Base-by-base conservation (phyloP, 768 basidiomycete species). In the Tephrocybe sp. region DNA sequence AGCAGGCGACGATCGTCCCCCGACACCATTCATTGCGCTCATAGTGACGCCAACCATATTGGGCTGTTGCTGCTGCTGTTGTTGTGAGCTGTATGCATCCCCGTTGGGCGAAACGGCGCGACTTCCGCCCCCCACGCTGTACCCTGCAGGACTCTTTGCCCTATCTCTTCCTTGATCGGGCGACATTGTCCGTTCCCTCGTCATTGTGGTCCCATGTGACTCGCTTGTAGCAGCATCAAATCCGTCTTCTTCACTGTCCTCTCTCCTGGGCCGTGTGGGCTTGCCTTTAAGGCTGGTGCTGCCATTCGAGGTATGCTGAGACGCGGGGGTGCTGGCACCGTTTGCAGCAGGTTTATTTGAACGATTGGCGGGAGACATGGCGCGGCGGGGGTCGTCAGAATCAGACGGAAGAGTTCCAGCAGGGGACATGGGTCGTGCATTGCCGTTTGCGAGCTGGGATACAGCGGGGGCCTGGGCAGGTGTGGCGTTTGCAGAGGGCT, bases 391-490 rank as follows among this genome's bases (percentile, higher is more conserved):
- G 42, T 82, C 82, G 30, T 86, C 84, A 6, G 65, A 49, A 27
- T 83, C 84, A 8, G 71, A 62, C 31, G 68, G 69, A 24, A 66
- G 27, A 11, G 27, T 67, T 23, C 68, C 64, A n/a, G 66, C 68
- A 3, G 91, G 87, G 2, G 91, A 91, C 69, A 80, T 77, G 2
- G 88, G 74, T 27, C 88, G 83, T 33, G 73, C 71, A 48, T 66
- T 72, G 30, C 50, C 53, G 30, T 59, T 57, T 36, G 56, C 46
- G 38, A 52, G 40, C 38, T 66, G 49, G 30, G 61, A 22, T 37
- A 56, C 46, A 49, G 65, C 45, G 54, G 56, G 69, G 21, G 58
- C 63, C 42, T 42, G 67, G 8, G 21, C 5, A 21, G 66, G 61
- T 34, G 70, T 69, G 72, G 73, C 18, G 74, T 60, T 50, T 10